Base-by-base conservation (phyloP, 495 filamentous ascomycete species). In the Aspergillus avenaceus region DNA sequence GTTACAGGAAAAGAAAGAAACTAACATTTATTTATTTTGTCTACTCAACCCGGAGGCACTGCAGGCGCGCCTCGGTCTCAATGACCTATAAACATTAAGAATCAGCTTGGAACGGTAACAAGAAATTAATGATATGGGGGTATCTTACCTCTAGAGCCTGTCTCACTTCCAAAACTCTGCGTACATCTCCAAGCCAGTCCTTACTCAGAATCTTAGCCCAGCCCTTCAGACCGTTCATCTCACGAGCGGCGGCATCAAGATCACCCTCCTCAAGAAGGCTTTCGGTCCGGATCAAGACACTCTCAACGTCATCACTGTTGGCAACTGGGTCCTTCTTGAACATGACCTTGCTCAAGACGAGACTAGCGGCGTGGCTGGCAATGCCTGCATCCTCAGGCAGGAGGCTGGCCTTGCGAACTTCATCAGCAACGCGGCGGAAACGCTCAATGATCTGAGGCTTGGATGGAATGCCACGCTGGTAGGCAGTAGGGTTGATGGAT, bases 191-290 rank as follows among this genome's bases (percentile, higher is more conserved):
- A 57, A 98, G 60, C 93, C 93, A 98, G 65, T 98, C 93, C 60
- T 84, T 81, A 63, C 87, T 91, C 63, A 98, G 70, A 41, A 86
- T 92, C 75, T 91, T 95, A 19, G 91, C 90, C 93, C 95, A 97
- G 19, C 93, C 93, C 47, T 81, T 76, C 43, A 98, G 74, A 16
- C 80, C 80, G 64, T 96, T 97, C 88, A 97, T 91, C 76, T 98
- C 93, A 54, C 95, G 78, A 7, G 92, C 90, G 31, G 93, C 93
- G 41, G 77, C 84, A 62, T 98, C 95, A 26, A 98, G 70, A 58
- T 95, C 81, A 24, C 93, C 95, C 70, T 97, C 87, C 71, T 97
- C 90, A 11, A 98, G 75, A 55, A 86, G 78, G 4, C 80, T 91
- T 70, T 97, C 90, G 2, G 93, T 90, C 48, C 93, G 76, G 2